Evolutionary conservation across 441 rosid species (phyloP).

Genomic region (Gossypium gossypioides): DNA sequence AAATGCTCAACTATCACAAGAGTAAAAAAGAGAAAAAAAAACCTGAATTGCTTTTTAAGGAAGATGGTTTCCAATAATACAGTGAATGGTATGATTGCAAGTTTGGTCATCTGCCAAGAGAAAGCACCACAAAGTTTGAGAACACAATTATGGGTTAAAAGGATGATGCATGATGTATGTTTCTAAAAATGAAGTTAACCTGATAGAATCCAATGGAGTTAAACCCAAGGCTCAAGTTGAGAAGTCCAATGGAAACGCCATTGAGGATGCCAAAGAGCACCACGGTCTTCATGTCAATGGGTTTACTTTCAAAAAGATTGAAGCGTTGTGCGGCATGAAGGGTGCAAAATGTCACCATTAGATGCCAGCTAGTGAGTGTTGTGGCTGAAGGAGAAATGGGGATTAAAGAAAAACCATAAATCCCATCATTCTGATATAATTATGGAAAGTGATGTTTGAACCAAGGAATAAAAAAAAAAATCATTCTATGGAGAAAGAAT

Average conservation of each 20-base stretch:
- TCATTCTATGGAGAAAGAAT: not conserved
- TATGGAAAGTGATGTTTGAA: not conserved
- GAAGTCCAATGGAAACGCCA: slow-evolving; percentile 88
- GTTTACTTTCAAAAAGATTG: slow-evolving; percentile 69
- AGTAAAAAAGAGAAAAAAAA: slow-evolving; percentile 10
- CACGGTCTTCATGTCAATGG: slow-evolving; percentile 75
- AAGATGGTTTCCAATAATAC: slow-evolving; percentile 82
- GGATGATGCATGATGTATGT: not conserved
- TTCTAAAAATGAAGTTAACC: slow-evolving; percentile 24
- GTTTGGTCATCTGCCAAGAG: slow-evolving; percentile 78
- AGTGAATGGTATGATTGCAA: slow-evolving; percentile 94
- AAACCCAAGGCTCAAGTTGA: slow-evolving; percentile 90
- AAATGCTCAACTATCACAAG: not conserved
- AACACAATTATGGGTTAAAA: not conserved
- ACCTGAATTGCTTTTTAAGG: slow-evolving; percentile 90
- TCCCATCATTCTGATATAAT: not conserved
- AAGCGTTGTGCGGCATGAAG: slow-evolving; percentile 73
- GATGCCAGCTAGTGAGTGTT: slow-evolving; percentile 92
- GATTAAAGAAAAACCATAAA: not conserved
- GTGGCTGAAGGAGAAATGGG: slow-evolving; percentile 40
- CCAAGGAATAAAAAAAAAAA: not conserved
- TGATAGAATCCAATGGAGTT: slow-evolving; percentile 94
- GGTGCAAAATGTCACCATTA: slow-evolving; percentile 84
- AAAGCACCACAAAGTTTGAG: not conserved
- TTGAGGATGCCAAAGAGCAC: slow-evolving; percentile 88